Evolutionary conservation across 352 stramenopile genomes (phyloP), one percentile per base, ranked within the genome.

Genomic region (Globisporangium cystogenes): DNA sequence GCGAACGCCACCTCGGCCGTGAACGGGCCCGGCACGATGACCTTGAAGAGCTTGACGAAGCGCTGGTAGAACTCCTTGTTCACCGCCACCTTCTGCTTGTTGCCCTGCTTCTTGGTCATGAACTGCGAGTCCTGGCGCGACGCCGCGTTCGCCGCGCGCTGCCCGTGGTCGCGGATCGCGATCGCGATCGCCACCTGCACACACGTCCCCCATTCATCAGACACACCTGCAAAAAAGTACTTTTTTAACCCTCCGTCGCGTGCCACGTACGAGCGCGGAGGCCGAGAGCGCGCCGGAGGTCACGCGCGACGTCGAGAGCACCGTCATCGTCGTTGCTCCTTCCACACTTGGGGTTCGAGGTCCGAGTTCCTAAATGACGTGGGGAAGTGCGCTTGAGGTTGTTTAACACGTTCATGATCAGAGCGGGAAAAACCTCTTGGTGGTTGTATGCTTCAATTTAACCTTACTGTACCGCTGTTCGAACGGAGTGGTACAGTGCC

Each of bases 51-150:
- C 0, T 80, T 80, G 39, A 76, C 47, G 52, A 91, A 91, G 52
- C 76, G 76, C 20, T 53, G 46, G 33, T 74, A 65, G 53, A 91
- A 89, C 44, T 89, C 72, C 59, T 74, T 67, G 61, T 91, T 88
- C 11, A 91, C 70, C 15, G 77, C 77, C 52, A 87, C 76, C 29
- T 75, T 80, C 20, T 86, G 68, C n/a, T 74, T 71, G 50, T 64
- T 79, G 49, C 74, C 77, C 15, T 84, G 69, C 60, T 87, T 87
- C 64, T 87, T 86, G 36, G 74, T 86, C 65, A 86, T 86, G 52
- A 82, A 89, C 57, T 86, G 67, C 43, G 80, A 89, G 48, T 91
- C 74, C 33, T 74, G 46, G 4, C 51, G 48, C 40, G 78, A 72
- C 29, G 64, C 75, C 4, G 57, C 66, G 54, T 76, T 82, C 10